Percentiles rank a stretch among this genome's conserved stretches.
These are phyloP conservation scores for Cutaneotrichosporon spelunceum DNA, from an alignment of 1,284 basidiomycete species.

Conservation along the genomic window DNA sequence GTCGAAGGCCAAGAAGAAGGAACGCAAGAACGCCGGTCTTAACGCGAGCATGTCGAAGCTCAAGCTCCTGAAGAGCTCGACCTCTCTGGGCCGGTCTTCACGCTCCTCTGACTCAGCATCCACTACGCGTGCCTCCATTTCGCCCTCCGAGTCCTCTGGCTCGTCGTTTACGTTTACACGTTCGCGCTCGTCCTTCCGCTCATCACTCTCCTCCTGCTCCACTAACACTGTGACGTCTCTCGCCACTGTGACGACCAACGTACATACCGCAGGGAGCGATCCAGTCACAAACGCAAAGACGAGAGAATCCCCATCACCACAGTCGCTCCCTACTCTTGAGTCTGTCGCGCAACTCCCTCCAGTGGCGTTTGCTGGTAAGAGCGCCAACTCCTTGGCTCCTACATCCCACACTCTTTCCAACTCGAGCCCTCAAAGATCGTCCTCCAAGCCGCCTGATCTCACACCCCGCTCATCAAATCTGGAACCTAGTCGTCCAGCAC, in stretches of 20 bases:
- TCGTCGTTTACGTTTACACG: conserved; percentile 6
- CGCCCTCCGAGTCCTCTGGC: background rate
- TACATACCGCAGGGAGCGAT: background rate
- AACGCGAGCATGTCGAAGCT: background rate
- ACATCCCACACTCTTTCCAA: background rate
- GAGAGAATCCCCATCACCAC: background rate
- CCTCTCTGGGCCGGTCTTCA: background rate
- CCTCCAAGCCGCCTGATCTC: background rate
- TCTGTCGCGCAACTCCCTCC: background rate
- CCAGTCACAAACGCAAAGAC: background rate
- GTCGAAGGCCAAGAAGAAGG: conserved; percentile 4
- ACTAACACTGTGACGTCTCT: conserved; percentile 1
- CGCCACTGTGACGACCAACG: conserved; percentile 6
- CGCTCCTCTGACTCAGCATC: background rate
- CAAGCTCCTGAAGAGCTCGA: conserved; percentile 6
- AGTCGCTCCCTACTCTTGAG: background rate
- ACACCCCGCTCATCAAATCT: background rate
- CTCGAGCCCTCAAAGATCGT: background rate
- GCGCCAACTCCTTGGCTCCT: background rate
- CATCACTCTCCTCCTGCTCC: background rate
- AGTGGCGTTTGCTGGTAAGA: background rate
- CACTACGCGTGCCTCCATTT: background rate
- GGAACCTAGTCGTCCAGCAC: background rate
- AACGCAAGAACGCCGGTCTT: background rate
- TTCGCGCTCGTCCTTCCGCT: conserved; percentile 3